A percentile compares a stretch with the other conserved stretches of the same genome.
phyloP scores from a whole-genome alignment of 148 eudicot species.

The Camellia japonica region DNA sequence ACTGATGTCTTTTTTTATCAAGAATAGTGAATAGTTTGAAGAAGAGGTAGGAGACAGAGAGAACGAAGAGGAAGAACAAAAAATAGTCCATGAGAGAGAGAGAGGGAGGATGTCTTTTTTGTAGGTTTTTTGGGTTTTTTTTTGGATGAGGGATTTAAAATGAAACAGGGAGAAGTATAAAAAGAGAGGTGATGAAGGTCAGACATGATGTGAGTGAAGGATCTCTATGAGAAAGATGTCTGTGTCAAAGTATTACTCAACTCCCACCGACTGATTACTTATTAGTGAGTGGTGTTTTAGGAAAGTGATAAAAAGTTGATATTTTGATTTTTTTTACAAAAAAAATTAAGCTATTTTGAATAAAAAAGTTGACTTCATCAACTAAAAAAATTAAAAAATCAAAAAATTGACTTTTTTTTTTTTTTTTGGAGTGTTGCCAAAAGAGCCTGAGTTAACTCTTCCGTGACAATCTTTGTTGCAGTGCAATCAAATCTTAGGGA shows the following conservation, averaged over 20 bases:
- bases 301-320: too few species aligned
- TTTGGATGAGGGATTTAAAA: background rate
- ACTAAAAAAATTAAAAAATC: too few species aligned
- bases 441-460: too few species aligned
- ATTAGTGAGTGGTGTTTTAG: background rate
- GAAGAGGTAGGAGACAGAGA: constrained; percentile 37
- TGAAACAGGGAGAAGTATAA: background rate
- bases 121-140: background rate
- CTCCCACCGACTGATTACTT: background rate
- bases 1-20: constrained; percentile 29
- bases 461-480: too few species aligned
- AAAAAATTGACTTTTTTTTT: too few species aligned
- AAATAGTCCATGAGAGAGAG: constrained; percentile 27
- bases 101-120: constrained; percentile 1
- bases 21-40: constrained; percentile 25
- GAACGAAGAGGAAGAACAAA: constrained; percentile 23
- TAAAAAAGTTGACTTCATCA: too few species aligned
- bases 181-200: too few species aligned
- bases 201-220: background rate
- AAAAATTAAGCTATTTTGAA: too few species aligned
- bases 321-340: too few species aligned
- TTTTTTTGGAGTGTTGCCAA: too few species aligned
- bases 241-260: background rate
- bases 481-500: too few species aligned
- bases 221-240: background rate